Base-by-base conservation (phyloP, 371 early-diverging fungal genomes). In the Coemansia sp. region DNA sequence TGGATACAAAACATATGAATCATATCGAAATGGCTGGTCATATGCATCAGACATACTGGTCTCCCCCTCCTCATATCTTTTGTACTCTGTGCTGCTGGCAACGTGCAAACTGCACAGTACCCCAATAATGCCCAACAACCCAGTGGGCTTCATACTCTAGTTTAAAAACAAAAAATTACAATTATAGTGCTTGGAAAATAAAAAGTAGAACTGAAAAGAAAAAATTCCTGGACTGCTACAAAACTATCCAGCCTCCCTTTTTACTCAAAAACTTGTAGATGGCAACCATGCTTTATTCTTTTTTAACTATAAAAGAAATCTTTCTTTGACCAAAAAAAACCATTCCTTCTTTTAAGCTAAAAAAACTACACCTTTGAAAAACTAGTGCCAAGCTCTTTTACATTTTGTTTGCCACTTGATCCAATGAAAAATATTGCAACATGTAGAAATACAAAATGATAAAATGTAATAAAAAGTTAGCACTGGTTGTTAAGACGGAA, bases 171-270 rank as follows among this genome's bases (percentile, higher is more conserved):
- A n/a, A 16, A 18, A 21, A 21, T 21, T 18, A 50, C 9, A 50
- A 50, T 50, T 18, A 18, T 21, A 50, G 21, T n/a, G 9, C 8
- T 8, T 23, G 23, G 23, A 21, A 21, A 50, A 20, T 50, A 21
- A 21, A 21, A 20, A 50, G 21, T 18, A 44, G n/a, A 16, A 44
- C n/a, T 44, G 12, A n/a, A 16, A 44, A 44, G n/a, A 44, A 44
- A n/a, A 44, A 44, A 16, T 12, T 5, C 5, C 44, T 16, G n/a
- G 44, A 4, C 12, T 84, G 84, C 18, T 44, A 44, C 12, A 44
- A 44, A 44, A 44, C 12, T 16, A 44, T 44, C n/a, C 16, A 44
- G n/a, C 37, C 20, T 48, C 50, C n/a, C 44, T 44, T 44, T 42
- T 44, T 44, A 16, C 37, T 33, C 37, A 33, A 9, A 28, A 28